A percentile compares a stretch with the other conserved stretches of the same genome.
Evolutionary conservation across 2,329 filamentous ascomycete species (phyloP).

Genomic region (Calonectria honghensis): DNA sequence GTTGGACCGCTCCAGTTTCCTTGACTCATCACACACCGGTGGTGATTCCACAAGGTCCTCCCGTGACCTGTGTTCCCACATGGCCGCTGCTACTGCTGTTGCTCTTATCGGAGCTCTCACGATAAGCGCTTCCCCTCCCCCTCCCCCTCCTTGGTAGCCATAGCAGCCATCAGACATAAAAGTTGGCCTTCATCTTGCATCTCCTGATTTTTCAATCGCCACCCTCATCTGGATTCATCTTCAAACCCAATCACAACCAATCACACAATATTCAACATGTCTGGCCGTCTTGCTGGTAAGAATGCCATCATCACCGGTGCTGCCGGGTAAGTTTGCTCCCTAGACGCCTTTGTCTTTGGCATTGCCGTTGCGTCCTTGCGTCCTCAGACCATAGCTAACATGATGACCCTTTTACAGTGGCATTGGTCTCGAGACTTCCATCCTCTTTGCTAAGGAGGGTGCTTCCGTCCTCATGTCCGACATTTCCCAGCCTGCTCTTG

Average conservation of each 20-base stretch:
- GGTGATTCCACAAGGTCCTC: conserved; percentile 10
- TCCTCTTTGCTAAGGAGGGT: conserved; percentile 92
- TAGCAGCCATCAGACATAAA: conserved; percentile 34
- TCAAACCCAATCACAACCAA: not conserved
- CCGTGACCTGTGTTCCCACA: conserved; percentile 13
- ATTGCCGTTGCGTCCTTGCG: conserved; percentile 1
- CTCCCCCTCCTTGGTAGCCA: conserved; percentile 31
- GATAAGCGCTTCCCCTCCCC: conserved; percentile 33
- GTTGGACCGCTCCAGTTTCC: conserved; percentile 41
- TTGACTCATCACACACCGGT: conserved; percentile 41
- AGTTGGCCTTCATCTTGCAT: conserved; percentile 20
- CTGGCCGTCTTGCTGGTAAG: conserved; percentile 75
- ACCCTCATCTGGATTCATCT: not conserved
- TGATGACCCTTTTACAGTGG: conserved; percentile 72
- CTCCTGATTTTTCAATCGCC: conserved; percentile 10
- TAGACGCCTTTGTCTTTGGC: not conserved
- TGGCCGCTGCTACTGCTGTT: conserved; percentile 1
- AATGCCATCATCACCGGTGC: conserved; percentile 87
- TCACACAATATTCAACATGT: conserved; percentile 55
- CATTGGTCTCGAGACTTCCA: conserved; percentile 93
- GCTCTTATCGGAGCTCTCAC: conserved; percentile 36
- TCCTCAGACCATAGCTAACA: conserved; percentile 33
- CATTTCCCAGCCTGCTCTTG: conserved; percentile 85
- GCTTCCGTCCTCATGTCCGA: conserved; percentile 91
- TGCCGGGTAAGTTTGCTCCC: conserved; percentile 80